These are phyloP conservation scores for Metschnikowia kofuensis DNA, from an alignment of 805 yeast genomes.

Conservation along the genomic window DNA sequence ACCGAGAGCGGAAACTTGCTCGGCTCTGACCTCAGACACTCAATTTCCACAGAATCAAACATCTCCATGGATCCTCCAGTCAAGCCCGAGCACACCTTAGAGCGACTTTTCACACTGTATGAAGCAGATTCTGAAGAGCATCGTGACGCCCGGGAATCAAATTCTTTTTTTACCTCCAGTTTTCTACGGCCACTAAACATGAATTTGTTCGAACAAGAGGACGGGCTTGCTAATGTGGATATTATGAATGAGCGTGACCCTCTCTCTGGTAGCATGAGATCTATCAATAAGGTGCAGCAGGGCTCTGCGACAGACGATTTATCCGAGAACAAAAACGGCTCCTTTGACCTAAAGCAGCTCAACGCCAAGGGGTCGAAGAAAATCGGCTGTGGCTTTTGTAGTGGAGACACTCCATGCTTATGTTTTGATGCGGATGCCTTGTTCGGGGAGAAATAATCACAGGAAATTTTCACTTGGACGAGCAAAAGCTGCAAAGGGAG, in stretches of 20 bases:
- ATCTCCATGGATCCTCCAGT: neutral
- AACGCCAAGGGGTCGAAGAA: slow-evolving; percentile 7
- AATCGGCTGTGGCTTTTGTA: slow-evolving; percentile 36
- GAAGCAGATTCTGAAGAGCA: neutral
- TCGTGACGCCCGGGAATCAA: neutral
- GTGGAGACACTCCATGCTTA: slow-evolving; percentile 38
- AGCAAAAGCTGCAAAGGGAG: neutral
- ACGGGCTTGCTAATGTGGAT: slow-evolving; percentile 17
- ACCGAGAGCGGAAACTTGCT: neutral
- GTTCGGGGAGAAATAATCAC: slow-evolving; percentile 12
- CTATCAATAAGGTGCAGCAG: slow-evolving; percentile 3
- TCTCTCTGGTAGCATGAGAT: slow-evolving; percentile 5
- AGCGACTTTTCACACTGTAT: neutral
- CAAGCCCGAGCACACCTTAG: neutral
- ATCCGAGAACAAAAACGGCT: neutral
- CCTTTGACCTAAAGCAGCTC: slow-evolving; percentile 5
- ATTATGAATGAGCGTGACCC: slow-evolving; percentile 16
- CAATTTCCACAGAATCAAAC: neutral
- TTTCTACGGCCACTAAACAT: slow-evolving; percentile 19
- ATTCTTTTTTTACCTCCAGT: slow-evolving; percentile 15
- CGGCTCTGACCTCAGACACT: neutral
- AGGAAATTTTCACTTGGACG: neutral
- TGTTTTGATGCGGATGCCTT: slow-evolving; percentile 38
- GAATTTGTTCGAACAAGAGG: slow-evolving; percentile 16
- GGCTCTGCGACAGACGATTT: neutral